These are phyloP conservation scores for Cruciata laevipes DNA, from an alignment of 257 asterid genomes.

Conservation along the genomic window DNA sequence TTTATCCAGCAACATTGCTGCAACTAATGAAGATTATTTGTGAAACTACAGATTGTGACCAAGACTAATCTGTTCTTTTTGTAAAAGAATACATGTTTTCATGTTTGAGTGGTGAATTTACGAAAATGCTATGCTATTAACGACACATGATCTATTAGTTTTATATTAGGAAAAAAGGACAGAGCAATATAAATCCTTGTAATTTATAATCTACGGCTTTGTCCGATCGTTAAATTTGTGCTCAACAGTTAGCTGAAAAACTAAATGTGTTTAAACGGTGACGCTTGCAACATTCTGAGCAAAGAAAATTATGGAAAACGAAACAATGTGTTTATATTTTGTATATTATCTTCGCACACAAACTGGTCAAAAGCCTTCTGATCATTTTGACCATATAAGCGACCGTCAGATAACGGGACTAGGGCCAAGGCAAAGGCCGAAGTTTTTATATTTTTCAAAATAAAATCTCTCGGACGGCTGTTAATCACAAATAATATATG, in stretches of 20 bases:
- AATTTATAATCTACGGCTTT: not conserved
- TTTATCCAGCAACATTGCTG: not conserved
- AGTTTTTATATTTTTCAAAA: not conserved
- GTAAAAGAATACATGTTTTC: not conserved
- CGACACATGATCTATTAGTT: not conserved
- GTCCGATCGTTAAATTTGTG: not conserved
- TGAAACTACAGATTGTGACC: not conserved
- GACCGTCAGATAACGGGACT: not conserved
- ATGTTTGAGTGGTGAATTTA: too few species aligned
- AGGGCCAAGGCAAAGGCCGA: not conserved
- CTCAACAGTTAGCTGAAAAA: not conserved
- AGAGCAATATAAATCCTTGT: not conserved
- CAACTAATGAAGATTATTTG: not conserved
- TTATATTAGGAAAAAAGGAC: not conserved
- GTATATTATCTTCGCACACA: not conserved
- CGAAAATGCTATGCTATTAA: too few species aligned
- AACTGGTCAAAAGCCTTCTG: not conserved
- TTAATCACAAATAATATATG: not conserved
- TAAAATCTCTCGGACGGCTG: not conserved
- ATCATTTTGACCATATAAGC: slow-evolving; percentile 1
- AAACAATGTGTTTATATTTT: not conserved
- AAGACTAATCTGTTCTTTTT: not conserved
- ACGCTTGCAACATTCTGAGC: not conserved
- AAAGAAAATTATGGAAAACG: not conserved
- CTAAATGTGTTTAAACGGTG: not conserved